Base-by-base conservation (phyloP, 805 yeast species). In the Saccharomycopsis sp. region DNA sequence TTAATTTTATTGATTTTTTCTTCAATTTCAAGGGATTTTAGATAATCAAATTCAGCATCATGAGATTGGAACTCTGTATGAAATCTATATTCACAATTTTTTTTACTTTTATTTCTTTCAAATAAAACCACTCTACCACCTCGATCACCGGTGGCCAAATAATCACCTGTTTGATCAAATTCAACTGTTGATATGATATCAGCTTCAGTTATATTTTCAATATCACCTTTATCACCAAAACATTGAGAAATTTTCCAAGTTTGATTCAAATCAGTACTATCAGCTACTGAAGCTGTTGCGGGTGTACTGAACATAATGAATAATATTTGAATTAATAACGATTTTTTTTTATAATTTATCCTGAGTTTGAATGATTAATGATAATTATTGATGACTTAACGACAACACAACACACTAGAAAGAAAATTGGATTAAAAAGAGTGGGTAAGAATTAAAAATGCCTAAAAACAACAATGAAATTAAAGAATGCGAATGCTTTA, bases 141-240 rank as follows among this genome's bases (percentile, higher is more conserved):
- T 56, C 88, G 79, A 64, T 92, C 99, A 47, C 99, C 99, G 1
- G 98, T 92, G 45, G 98, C 99, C 43, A 92, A 66, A 56, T 80
- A 92, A 57, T 92, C 87, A 37, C 99, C 99, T 5, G 92, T 75
- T 56, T 79, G 83, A 59, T 92, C 96, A 55, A 92, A 92, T 63
- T 92, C 97, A 31, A 92, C 96, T 2, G 98, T 85, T 15, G 96
- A 83, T 47, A 92, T 92, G 56, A 92, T 88, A 60, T 92, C 99
- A 3, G 96, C 96, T 57, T 88, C 97, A 2, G 96, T 87, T 54
- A 88, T 85, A 54, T 78, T 82, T 50, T 89, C 97, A 43, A 88
- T 81, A 59, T 92, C 99, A 36, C 95, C 95, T 61, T 94, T 92
- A 61, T 92, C 98, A 49, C 99, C 99, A 69, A 92, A 92, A 61